phyloP scores from a whole-genome alignment of 2,329 filamentous ascomycete genomes.

The Cytospora piceae region DNA sequence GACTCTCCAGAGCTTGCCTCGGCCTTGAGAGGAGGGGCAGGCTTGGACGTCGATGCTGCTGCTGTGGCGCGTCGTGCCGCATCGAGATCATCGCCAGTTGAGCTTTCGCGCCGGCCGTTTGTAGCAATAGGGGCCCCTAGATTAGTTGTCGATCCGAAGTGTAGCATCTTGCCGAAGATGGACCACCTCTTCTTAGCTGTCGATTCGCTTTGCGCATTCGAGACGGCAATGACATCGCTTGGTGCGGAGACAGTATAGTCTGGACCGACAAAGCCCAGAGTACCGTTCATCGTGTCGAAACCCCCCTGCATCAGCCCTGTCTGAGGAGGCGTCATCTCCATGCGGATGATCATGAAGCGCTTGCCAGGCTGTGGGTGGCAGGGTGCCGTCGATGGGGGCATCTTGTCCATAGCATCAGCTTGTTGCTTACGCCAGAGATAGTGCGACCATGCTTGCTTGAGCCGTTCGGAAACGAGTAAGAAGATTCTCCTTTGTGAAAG shows the following conservation, averaged over 20 bases:
- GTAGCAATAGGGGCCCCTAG: constrained; percentile 25
- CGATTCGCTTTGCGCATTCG: constrained; percentile 35
- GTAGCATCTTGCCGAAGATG: constrained; percentile 66
- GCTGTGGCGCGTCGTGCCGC: constrained; percentile 54
- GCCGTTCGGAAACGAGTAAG: constrained; percentile 65
- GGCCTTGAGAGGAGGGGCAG: constrained; percentile 44
- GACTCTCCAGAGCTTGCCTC: constrained; percentile 35
- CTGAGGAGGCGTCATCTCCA: constrained; percentile 61
- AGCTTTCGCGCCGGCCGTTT: constrained; percentile 33
- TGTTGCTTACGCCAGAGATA: constrained; percentile 75
- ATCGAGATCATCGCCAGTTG: constrained; percentile 53
- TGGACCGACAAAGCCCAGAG: constrained; percentile 50
- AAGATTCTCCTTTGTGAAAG: constrained; percentile 66
- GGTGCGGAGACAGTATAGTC: constrained; percentile 30
- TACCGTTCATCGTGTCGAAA: constrained; percentile 30
- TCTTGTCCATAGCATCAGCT: constrained; percentile 58
- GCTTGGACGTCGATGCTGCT: constrained; percentile 47
- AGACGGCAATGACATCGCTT: constrained; percentile 23
- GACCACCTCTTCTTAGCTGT: constrained; percentile 63
- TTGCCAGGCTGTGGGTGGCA: constrained; percentile 84
- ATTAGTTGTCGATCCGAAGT: constrained; percentile 41
- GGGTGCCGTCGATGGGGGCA: constrained; percentile 75
- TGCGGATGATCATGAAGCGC: constrained; percentile 85
- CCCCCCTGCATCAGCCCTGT: constrained; percentile 45
- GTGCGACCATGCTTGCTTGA: constrained; percentile 76